Conservation (phyloP, 1,284 basidiomycete genomes). For the Papiliotrema terrestris region DNA sequence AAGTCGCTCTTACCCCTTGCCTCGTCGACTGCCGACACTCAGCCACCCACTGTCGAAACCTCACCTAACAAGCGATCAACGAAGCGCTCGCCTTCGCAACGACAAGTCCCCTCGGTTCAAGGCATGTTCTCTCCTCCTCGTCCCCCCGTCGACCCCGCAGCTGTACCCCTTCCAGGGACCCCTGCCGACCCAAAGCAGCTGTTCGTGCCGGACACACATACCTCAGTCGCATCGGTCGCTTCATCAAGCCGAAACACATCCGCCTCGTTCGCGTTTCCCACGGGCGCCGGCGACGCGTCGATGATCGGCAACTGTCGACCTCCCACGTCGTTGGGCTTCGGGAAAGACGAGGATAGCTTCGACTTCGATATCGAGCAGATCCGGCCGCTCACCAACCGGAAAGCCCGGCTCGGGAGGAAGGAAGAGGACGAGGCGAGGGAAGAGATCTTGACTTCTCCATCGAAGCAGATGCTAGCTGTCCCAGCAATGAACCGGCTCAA, state of each 20-base stretch:
- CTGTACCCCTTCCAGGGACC: slow-evolving; percentile 1
- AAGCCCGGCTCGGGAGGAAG: neutral
- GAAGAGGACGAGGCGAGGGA: neutral
- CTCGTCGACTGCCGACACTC: too few species aligned
- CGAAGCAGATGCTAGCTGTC: neutral
- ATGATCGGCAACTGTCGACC: slow-evolving; percentile 7
- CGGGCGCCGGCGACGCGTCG: neutral
- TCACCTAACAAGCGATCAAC: too few species aligned
- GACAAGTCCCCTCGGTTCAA: neutral
- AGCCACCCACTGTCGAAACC: too few species aligned
- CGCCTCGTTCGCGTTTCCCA: slow-evolving; percentile 3
- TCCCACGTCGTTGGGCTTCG: neutral
- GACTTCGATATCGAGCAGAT: slow-evolving; percentile 9
- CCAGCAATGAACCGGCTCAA: neutral
- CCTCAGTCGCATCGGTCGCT: neutral
- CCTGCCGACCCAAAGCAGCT: neutral
- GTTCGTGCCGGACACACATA: neutral
- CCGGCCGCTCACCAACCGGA: neutral
- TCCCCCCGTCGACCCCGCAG: neutral
- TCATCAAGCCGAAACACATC: neutral
- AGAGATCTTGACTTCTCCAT: neutral
- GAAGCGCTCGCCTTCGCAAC: too few species aligned
- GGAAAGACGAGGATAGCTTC: slow-evolving; percentile 4
- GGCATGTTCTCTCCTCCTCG: too few species aligned
- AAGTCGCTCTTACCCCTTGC: too few species aligned